phyloP scores from a whole-genome alignment of 1,284 basidiomycete species.

The Ceratorhiza oryzae-sativae region DNA sequence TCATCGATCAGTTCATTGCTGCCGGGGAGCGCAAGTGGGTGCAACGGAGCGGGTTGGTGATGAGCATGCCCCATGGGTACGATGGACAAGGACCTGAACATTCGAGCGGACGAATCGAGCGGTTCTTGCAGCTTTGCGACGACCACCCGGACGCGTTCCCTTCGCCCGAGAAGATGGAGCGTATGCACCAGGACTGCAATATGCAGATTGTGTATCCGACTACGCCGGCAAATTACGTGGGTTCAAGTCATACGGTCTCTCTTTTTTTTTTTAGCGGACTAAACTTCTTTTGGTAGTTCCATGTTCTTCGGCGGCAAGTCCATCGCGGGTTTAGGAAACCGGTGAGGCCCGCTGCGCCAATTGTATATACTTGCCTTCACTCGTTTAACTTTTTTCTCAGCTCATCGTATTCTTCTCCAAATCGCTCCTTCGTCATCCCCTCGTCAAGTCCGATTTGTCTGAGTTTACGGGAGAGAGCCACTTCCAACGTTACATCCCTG shows the following conservation, averaged over 20 bases:
- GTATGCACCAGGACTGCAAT: conserved; percentile 99
- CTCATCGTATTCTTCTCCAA: conserved; percentile 97
- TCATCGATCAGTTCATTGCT: conserved; percentile 99
- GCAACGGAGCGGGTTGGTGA: conserved; percentile 91
- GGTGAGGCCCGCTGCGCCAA: conserved; percentile 53
- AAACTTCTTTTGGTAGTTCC: conserved; percentile 66
- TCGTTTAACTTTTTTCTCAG: conserved; percentile 51
- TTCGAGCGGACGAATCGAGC: conserved; percentile 94
- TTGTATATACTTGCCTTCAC: conserved; percentile 14
- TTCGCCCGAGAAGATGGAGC: conserved; percentile 84
- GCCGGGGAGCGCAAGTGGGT: conserved; percentile 99
- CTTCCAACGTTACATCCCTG: conserved; percentile 95
- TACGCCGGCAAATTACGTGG: conserved; percentile 88
- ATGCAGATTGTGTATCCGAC: conserved; percentile 99
- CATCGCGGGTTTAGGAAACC: conserved; percentile 97
- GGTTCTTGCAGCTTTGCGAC: conserved; percentile 97
- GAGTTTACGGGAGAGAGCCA: conserved; percentile 90
- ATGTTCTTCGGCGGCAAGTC: conserved; percentile 91
- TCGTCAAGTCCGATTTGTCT: conserved; percentile 82
- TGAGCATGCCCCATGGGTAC: conserved; percentile 95
- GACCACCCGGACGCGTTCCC: conserved; percentile 96
- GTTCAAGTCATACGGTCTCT: conserved; percentile 47
- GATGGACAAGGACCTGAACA: conserved; percentile 99
- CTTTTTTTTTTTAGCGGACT: neutral
- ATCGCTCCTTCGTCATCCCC: conserved; percentile 90